These are phyloP conservation scores for Iberis amara DNA, from an alignment of 441 rosid genomes.

Conservation along the genomic window DNA sequence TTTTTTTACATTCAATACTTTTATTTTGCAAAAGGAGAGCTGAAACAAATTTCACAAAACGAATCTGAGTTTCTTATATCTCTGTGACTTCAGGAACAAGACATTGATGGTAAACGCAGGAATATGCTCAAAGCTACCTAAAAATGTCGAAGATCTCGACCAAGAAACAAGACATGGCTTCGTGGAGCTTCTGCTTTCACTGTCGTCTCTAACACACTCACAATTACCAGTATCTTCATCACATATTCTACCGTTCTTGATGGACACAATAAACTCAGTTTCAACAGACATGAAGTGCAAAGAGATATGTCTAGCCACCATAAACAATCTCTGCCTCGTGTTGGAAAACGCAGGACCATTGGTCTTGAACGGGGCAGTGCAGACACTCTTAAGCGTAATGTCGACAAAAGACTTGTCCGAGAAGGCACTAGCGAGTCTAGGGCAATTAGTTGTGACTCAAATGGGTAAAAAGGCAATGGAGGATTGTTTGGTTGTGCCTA, in stretches of 20 bases:
- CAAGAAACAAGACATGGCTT: slow-evolving; percentile 50
- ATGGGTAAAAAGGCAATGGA: slow-evolving; percentile 77
- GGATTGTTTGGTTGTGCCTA: slow-evolving; percentile 44
- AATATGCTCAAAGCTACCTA: slow-evolving; percentile 63
- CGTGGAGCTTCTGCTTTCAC: slow-evolving; percentile 50
- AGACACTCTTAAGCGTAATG: slow-evolving; percentile 42
- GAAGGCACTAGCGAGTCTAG: slow-evolving; percentile 62
- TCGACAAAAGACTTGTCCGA: slow-evolving; percentile 49
- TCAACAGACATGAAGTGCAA: slow-evolving; percentile 41
- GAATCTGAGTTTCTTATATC: slow-evolving; percentile 7
- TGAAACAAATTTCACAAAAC: neutral
- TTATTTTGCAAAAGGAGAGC: neutral
- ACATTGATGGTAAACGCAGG: slow-evolving; percentile 73
- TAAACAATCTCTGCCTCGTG: slow-evolving; percentile 50
- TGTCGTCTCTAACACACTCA: slow-evolving; percentile 53
- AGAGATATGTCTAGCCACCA: slow-evolving; percentile 48
- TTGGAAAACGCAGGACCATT: slow-evolving; percentile 58
- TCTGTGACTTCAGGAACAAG: slow-evolving; percentile 57
- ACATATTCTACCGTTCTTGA: slow-evolving; percentile 47
- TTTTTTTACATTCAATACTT: too few species aligned
- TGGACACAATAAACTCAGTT: slow-evolving; percentile 45
- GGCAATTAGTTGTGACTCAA: slow-evolving; percentile 64
- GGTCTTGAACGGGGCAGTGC: slow-evolving; percentile 46
- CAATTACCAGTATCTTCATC: slow-evolving; percentile 43
- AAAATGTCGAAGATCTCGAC: slow-evolving; percentile 35